Evolutionary conservation across 2,329 filamentous ascomycete species (phyloP).

Genomic region (Neopestalotiopsis clavispora): DNA sequence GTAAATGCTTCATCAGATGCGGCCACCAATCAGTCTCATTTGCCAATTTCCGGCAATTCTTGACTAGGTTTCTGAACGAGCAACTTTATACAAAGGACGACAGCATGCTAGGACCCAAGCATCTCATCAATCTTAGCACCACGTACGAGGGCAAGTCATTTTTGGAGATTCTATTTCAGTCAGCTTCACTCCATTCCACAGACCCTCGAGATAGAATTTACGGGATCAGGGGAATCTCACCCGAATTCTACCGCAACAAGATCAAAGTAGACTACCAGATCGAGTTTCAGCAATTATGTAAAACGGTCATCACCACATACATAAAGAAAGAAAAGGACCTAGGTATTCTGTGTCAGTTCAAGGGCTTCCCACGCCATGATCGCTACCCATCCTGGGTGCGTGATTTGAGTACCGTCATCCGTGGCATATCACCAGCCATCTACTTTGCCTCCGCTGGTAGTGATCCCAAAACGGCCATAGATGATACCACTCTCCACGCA

Average conservation of each 20-base stretch:
- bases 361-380: not conserved
- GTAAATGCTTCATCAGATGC: slow-evolving; percentile 13
- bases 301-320: not conserved
- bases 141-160: slow-evolving; percentile 5
- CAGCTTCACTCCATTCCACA: not conserved
- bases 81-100: slow-evolving; percentile 1
- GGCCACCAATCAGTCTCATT: slow-evolving; percentile 7
- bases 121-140: slow-evolving; percentile 1
- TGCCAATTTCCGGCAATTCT: slow-evolving; percentile 1
- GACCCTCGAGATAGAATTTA: slow-evolving; percentile 7
- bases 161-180: slow-evolving; percentile 2
- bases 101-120: slow-evolving; percentile 3
- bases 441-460: slow-evolving; percentile 2
- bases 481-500: not conserved
- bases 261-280: slow-evolving; percentile 10
- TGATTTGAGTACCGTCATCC: not conserved
- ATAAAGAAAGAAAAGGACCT: slow-evolving; percentile 11
- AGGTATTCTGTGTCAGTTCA: slow-evolving; percentile 9
- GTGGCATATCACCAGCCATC: slow-evolving; percentile 1
- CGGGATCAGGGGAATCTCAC: slow-evolving; percentile 10
- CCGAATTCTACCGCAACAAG: slow-evolving; percentile 3
- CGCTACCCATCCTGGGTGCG: slow-evolving; percentile 10
- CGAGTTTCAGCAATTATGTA: slow-evolving; percentile 7
- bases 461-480: not conserved
- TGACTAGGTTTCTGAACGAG: not conserved